Conservation (phyloP, 495 filamentous ascomycete species). For the Sporormia fimetaria region DNA sequence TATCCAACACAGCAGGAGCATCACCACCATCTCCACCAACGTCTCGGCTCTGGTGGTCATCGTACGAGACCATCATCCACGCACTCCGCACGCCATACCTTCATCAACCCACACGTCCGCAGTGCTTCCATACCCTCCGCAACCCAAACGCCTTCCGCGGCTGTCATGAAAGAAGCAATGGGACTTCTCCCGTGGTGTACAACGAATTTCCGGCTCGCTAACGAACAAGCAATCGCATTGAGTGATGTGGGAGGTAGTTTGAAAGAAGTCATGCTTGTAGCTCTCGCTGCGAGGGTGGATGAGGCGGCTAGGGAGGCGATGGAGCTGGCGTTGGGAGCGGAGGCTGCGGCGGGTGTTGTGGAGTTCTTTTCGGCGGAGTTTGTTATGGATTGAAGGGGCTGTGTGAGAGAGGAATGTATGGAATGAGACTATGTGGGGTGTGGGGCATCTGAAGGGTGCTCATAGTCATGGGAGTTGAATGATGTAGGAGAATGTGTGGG, state of each 20-base stretch:
- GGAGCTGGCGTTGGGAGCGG: conserved; percentile 20
- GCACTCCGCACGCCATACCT: conserved; percentile 16
- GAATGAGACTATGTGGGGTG: no score
- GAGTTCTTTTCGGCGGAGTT: conserved; percentile 30
- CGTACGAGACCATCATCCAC: background rate
- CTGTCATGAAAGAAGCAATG: conserved; percentile 2
- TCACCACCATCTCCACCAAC: background rate
- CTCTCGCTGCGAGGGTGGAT: conserved; percentile 8
- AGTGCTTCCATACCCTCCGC: background rate
- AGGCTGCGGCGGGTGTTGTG: conserved; percentile 20
- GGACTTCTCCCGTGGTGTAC: conserved; percentile 29
- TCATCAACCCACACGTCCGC: background rate
- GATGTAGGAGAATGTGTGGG: no score
- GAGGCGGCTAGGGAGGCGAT: conserved; percentile 3
- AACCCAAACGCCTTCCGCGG: background rate
- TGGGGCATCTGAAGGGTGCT: no score
- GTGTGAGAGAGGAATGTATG: background rate
- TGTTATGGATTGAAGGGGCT: conserved; percentile 12
- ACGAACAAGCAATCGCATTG: conserved; percentile 23
- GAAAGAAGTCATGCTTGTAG: conserved; percentile 8
- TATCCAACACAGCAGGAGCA: background rate
- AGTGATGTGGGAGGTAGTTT: conserved; percentile 21
- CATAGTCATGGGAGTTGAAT: no score
- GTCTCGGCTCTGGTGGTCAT: background rate
- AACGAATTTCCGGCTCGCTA: conserved; percentile 14